Percentiles rank a stretch among this genome's conserved stretches.
These are phyloP conservation scores for Acidiella bohemica DNA, from an alignment of 495 filamentous ascomycete species.

Conservation along the genomic window DNA sequence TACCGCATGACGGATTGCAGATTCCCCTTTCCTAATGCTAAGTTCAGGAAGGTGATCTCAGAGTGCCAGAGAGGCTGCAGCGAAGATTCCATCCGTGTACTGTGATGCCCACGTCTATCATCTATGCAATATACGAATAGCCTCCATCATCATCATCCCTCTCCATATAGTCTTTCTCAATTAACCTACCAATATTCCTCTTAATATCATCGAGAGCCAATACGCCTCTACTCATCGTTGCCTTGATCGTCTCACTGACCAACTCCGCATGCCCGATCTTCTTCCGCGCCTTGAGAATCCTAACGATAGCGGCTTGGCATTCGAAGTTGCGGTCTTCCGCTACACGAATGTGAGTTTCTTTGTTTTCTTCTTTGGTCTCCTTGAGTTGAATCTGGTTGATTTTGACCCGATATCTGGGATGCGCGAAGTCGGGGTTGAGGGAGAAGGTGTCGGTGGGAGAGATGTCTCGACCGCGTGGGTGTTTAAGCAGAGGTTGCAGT, in stretches of 20 bases:
- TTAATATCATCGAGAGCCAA: slow-evolving; percentile 82
- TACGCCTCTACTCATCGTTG: slow-evolving; percentile 70
- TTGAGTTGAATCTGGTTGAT: slow-evolving; percentile 97
- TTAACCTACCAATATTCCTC: slow-evolving; percentile 94
- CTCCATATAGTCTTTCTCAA: slow-evolving; percentile 95
- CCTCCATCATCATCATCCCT: slow-evolving; percentile 54
- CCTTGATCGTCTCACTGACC: slow-evolving; percentile 74
- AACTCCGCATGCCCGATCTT: slow-evolving; percentile 69
- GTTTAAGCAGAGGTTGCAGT: slow-evolving; percentile 71
- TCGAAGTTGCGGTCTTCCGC: slow-evolving; percentile 84
- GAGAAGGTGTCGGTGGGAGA: slow-evolving; percentile 61
- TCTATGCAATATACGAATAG: slow-evolving; percentile 71
- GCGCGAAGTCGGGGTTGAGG: slow-evolving; percentile 60
- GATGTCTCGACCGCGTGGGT: slow-evolving; percentile 73
- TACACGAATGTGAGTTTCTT: slow-evolving; percentile 80
- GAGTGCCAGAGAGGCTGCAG: too few species aligned
- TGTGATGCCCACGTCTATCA: too few species aligned
- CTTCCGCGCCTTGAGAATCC: slow-evolving; percentile 94
- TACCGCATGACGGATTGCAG: too few species aligned
- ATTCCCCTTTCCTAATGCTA: too few species aligned
- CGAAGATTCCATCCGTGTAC: too few species aligned
- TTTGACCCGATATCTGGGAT: slow-evolving; percentile 83
- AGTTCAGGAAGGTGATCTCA: too few species aligned
- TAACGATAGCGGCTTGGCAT: slow-evolving; percentile 90
- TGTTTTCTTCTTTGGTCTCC: slow-evolving; percentile 84